Evolutionary conservation across 31 red algal species (phyloP), one percentile per base, ranked within the genome.

Genomic region (Odonthalia washingtoniensis): DNA sequence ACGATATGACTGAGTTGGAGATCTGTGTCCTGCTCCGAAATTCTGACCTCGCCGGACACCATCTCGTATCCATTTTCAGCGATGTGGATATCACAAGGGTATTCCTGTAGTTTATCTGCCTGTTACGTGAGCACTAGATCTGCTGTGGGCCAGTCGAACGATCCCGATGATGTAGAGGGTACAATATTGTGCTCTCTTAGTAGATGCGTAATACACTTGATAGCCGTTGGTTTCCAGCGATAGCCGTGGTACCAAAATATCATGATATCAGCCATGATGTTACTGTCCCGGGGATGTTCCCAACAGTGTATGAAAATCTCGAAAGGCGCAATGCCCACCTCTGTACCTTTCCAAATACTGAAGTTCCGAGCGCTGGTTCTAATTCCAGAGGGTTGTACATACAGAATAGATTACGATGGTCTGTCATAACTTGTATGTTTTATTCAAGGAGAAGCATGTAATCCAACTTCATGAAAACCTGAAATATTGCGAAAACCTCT

Each of bases 191-290:
- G 26, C 31, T 83, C 12, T 21, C 9, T 1, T 17, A 35, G 0
- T 46, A 6, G 1, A 82, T 2, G 40, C 78, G 45, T n/a, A 53
- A 82, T 5, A 65, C 37, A 17, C 1, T 79, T 35, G 49, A 57
- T 57, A 21, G 49, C 9, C 21, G 49, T 36, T 79, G 18, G 39
- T 38, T 42, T 5, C 5, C 76, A 5, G 28, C 76, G 3, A 44
- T 60, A 49, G 40, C 76, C 41, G 26, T n/a, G 36, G 2, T 26
- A 49, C 76, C 76, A 57, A 5, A 38, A 34, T 35, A 44, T 46
- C 30, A 79, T 46, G 39, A 79, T 79, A 31, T 57, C 24, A n/a
- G 76, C 39, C 76, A 79, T 79, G 76, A 79, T 34, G 46, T 79
- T 79, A 36, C 28, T 12, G 30, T 26, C n/a, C 21, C 76, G 40